A percentile compares a stretch with the other conserved stretches of the same genome.
Conservation (phyloP, 257 asterid genomes). For the Jacaranda mimosifolia region DNA sequence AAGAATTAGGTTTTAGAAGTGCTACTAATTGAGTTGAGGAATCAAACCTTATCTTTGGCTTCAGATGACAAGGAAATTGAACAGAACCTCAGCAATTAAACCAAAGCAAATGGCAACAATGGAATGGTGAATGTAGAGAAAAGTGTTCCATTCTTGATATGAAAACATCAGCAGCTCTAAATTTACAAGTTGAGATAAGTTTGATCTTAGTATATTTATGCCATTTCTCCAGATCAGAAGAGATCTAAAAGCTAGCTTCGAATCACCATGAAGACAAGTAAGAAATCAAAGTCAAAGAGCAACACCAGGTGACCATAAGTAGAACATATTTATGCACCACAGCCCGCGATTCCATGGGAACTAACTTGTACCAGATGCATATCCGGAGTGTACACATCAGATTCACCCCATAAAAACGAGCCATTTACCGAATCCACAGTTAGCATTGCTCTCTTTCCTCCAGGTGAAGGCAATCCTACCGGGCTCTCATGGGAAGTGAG, state of each 20-base stretch:
- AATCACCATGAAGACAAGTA: slow-evolving; percentile 3
- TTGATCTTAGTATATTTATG: neutral
- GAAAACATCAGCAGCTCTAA: slow-evolving; percentile 28
- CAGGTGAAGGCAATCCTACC: slow-evolving; percentile 49
- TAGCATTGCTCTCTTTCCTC: slow-evolving; percentile 42
- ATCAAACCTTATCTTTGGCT: no score
- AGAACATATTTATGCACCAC: slow-evolving; percentile 40
- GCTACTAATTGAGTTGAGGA: no score
- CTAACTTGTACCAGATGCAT: slow-evolving; percentile 43
- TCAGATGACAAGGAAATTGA: no score
- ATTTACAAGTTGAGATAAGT: slow-evolving; percentile 15
- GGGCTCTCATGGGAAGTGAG: slow-evolving; percentile 66
- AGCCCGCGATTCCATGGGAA: slow-evolving; percentile 43
- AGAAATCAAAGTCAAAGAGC: neutral
- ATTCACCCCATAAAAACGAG: slow-evolving; percentile 48
- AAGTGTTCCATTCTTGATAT: slow-evolving; percentile 14
- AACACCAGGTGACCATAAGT: neutral
- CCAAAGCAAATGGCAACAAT: neutral
- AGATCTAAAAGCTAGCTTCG: neutral
- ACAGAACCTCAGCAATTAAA: neutral
- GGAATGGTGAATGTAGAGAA: neutral
- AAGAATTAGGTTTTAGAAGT: no score
- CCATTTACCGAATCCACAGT: slow-evolving; percentile 46
- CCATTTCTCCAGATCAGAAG: slow-evolving; percentile 5
- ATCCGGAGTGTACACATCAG: slow-evolving; percentile 44